These are phyloP conservation scores for Penicillium brasilianum DNA, from an alignment of 2,329 filamentous ascomycete genomes.

Conservation along the genomic window DNA sequence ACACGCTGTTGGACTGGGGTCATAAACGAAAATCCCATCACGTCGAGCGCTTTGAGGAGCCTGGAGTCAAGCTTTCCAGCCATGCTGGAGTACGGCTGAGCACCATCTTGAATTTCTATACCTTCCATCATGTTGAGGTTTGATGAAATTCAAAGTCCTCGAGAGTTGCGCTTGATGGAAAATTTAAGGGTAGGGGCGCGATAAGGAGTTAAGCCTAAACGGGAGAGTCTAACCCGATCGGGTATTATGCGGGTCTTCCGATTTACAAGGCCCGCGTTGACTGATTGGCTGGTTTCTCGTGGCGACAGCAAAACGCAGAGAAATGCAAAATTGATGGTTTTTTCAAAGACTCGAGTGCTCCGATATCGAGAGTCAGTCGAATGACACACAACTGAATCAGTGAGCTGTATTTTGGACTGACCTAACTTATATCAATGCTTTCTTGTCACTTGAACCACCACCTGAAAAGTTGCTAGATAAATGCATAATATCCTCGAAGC, in stretches of 20 bases:
- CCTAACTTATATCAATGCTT: not conserved
- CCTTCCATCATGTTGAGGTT: constrained; percentile 19
- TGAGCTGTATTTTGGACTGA: too few species aligned
- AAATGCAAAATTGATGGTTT: not conserved
- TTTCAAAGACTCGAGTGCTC: not conserved
- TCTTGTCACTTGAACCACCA: not conserved
- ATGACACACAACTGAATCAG: too few species aligned
- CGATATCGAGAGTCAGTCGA: too few species aligned
- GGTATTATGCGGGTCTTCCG: not conserved
- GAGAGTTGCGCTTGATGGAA: not conserved
- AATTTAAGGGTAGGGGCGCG: constrained; percentile 5
- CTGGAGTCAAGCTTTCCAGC: constrained; percentile 41
- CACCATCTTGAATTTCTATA: constrained; percentile 24
- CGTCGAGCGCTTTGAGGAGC: constrained; percentile 40
- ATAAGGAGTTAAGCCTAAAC: constrained; percentile 8
- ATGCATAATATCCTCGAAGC: not conserved
- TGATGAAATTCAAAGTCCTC: not conserved
- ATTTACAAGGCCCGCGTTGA: not conserved
- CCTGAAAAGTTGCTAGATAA: not conserved
- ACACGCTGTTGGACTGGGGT: constrained; percentile 61
- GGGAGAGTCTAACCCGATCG: not conserved
- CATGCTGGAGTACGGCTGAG: constrained; percentile 39
- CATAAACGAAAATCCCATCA: constrained; percentile 50
- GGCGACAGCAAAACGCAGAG: not conserved
- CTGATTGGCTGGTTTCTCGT: not conserved